Percentiles rank a stretch among this genome's conserved stretches.
Conservation (phyloP, 2,329 filamentous ascomycete genomes). For the Alternaria postmessia region DNA sequence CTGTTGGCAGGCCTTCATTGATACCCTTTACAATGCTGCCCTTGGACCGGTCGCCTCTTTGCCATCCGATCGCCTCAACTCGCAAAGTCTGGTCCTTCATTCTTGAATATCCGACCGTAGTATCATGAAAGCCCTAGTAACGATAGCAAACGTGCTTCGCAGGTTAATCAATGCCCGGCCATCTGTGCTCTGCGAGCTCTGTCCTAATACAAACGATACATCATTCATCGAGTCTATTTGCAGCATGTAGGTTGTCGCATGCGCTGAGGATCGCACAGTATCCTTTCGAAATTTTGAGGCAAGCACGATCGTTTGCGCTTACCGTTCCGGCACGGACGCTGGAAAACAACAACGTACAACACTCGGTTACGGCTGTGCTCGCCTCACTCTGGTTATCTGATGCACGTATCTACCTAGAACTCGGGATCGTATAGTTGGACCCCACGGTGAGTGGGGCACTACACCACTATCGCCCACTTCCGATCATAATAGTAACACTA, state of each 20-base stretch:
- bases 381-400: constrained; percentile 5
- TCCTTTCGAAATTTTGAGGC: neutral
- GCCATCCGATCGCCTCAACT: neutral
- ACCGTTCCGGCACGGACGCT: constrained; percentile 28
- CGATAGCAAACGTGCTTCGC: neutral
- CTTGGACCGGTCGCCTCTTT: neutral
- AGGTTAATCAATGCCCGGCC: neutral
- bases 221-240: neutral
- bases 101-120: neutral
- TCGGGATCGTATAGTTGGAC: neutral
- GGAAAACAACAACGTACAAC: constrained; percentile 15
- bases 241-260: neutral
- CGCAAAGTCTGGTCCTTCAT: neutral
- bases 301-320: neutral
- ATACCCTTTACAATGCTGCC: neutral
- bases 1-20: neutral
- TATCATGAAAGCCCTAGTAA: neutral
- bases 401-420: neutral
- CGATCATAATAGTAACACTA: neutral
- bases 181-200: neutral
- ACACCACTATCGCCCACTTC: neutral
- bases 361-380: neutral
- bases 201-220: neutral
- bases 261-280: neutral
- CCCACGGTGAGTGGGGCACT: neutral